Evolutionary conservation across 2,329 filamentous ascomycete species (phyloP).

Genomic region (Aspergillus fructus): DNA sequence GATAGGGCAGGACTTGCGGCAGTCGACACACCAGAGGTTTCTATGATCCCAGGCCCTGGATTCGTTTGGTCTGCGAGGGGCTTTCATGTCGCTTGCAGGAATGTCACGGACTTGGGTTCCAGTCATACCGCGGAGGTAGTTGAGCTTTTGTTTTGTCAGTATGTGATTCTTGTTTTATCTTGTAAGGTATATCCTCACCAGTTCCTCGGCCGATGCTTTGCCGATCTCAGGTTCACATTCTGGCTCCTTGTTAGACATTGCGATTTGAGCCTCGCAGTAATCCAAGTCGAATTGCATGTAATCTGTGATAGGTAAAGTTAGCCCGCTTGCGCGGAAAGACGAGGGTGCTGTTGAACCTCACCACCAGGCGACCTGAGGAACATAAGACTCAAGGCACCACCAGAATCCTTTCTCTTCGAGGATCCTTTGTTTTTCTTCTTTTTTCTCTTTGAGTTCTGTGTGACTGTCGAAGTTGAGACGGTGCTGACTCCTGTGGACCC

Average conservation of each 20-base stretch:
- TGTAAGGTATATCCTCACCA: constrained; percentile 8
- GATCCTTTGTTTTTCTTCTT: background rate
- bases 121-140: constrained; percentile 18
- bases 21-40: constrained; percentile 34
- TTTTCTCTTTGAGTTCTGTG: background rate
- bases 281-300: constrained; percentile 15
- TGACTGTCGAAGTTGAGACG: background rate
- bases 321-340: background rate
- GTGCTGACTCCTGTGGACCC: background rate
- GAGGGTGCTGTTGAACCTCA: background rate
- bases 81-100: background rate
- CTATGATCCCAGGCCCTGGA: constrained; percentile 28
- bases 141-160: constrained; percentile 9
- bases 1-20: constrained; percentile 26
- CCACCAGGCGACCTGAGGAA: constrained; percentile 12
- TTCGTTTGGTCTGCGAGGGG: constrained; percentile 12
- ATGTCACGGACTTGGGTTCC: constrained; percentile 8
- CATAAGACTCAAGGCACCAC: background rate
- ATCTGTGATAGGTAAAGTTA: constrained; percentile 7
- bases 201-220: constrained; percentile 7
- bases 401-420: background rate
- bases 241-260: background rate
- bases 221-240: background rate
- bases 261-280: background rate
- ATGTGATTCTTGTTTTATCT: background rate